These are phyloP conservation scores for Cyberlindnera euphorbiiphila DNA, from an alignment of 805 yeast genomes.

Conservation along the genomic window DNA sequence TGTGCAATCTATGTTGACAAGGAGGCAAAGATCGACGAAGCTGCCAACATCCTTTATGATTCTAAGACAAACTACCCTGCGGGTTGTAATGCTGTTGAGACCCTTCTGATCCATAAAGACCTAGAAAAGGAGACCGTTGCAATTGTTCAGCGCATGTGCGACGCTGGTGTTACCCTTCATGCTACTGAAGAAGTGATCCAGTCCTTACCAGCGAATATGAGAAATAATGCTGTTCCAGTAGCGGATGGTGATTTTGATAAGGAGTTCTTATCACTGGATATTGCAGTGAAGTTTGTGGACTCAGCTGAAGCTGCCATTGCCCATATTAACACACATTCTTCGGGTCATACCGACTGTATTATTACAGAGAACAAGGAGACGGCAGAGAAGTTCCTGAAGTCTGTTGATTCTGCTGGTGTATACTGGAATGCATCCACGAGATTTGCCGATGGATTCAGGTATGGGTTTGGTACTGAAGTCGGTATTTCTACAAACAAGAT, in stretches of 20 bases:
- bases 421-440: slow-evolving; percentile 97
- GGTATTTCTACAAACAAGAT: slow-evolving; percentile 96
- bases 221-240: slow-evolving; percentile 41
- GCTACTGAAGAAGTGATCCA: slow-evolving; percentile 47
- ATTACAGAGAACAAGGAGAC: slow-evolving; percentile 67
- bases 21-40: slow-evolving; percentile 74
- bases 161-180: slow-evolving; percentile 71
- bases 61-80: slow-evolving; percentile 97
- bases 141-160: slow-evolving; percentile 44
- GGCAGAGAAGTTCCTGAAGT: slow-evolving; percentile 77
- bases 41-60: slow-evolving; percentile 71
- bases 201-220: slow-evolving; percentile 25
- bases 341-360: slow-evolving; percentile 94
- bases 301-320: slow-evolving; percentile 68
- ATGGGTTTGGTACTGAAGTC: slow-evolving; percentile 98
- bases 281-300: slow-evolving; percentile 65
- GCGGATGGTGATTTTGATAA: slow-evolving; percentile 68
- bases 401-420: slow-evolving; percentile 92
- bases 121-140: slow-evolving; percentile 34
- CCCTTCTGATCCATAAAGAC: slow-evolving; percentile 59
- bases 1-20: slow-evolving; percentile 84
- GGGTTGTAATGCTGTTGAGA: slow-evolving; percentile 97
- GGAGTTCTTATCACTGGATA: slow-evolving; percentile 80
- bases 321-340: slow-evolving; percentile 88
- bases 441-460: slow-evolving; percentile 97